phyloP scores from a whole-genome alignment of 2,329 filamentous ascomycete genomes.

The Sphaerostilbella broomeana region DNA sequence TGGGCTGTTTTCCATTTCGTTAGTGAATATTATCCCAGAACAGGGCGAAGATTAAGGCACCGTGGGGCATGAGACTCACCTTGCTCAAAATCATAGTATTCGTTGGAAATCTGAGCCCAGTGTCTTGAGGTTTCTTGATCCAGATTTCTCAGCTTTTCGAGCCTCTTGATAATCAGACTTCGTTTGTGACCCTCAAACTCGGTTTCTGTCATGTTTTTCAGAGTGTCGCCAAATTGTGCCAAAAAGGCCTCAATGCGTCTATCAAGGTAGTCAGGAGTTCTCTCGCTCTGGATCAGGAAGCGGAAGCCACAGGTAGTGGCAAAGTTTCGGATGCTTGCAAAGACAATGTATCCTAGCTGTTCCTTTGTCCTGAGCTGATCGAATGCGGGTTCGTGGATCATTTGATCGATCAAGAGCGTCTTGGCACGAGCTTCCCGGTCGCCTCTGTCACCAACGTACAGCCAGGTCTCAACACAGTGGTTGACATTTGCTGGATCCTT shows the following conservation, averaged over 20 bases:
- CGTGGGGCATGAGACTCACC: slow-evolving; percentile 44
- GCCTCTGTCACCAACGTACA: slow-evolving; percentile 62
- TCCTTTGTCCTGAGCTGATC: slow-evolving; percentile 95
- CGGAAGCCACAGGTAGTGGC: slow-evolving; percentile 79
- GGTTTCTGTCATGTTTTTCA: slow-evolving; percentile 69
- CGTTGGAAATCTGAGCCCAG: slow-evolving; percentile 77
- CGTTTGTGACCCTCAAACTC: slow-evolving; percentile 90
- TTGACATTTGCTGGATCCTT: slow-evolving; percentile 87
- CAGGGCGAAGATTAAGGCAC: background rate
- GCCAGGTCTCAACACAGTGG: slow-evolving; percentile 73
- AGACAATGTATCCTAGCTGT: slow-evolving; percentile 94
- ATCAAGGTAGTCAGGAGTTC: slow-evolving; percentile 75
- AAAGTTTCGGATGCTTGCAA: slow-evolving; percentile 66
- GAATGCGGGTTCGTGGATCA: slow-evolving; percentile 88
- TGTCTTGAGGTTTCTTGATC: slow-evolving; percentile 75
- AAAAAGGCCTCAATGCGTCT: slow-evolving; percentile 83
- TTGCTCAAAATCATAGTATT: slow-evolving; percentile 85
- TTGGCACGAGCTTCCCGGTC: slow-evolving; percentile 68
- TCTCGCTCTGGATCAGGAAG: slow-evolving; percentile 90
- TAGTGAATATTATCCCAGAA: slow-evolving; percentile 1
- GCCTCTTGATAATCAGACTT: slow-evolving; percentile 75
- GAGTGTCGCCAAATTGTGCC: slow-evolving; percentile 53
- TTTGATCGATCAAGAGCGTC: slow-evolving; percentile 75
- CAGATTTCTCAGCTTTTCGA: slow-evolving; percentile 91
- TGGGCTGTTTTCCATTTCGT: slow-evolving; percentile 45